These are phyloP conservation scores for Clathrospora elynae DNA, from an alignment of 2,329 filamentous ascomycete species.

Conservation along the genomic window DNA sequence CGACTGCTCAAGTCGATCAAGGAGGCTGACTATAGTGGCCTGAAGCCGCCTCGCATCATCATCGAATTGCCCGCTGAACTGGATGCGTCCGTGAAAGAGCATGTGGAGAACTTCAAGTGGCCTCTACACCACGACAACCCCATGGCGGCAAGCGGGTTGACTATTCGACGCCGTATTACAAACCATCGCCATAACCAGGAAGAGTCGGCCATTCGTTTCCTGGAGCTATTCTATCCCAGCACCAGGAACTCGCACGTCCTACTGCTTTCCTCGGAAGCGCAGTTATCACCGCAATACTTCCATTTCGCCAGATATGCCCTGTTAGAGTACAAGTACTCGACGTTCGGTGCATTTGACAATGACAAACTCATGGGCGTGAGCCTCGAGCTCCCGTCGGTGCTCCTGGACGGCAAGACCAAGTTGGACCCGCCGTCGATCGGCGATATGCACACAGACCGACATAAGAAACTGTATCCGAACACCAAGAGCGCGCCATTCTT, in stretches of 20 bases:
- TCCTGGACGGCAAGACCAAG: constrained; percentile 64
- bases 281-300: constrained; percentile 80
- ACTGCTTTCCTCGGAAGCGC: constrained; percentile 79
- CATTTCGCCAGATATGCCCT: constrained; percentile 83
- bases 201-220: constrained; percentile 73
- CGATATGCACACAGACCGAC: constrained; percentile 47
- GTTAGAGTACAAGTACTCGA: constrained; percentile 77
- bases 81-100: constrained; percentile 67
- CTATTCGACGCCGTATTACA: constrained; percentile 75
- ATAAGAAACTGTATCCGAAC: constrained; percentile 32
- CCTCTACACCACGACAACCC: constrained; percentile 57
- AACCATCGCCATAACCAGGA: constrained; percentile 65
- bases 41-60: constrained; percentile 73
- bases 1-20: constrained; percentile 77
- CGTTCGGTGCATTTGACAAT: constrained; percentile 52
- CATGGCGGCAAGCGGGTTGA: constrained; percentile 55
- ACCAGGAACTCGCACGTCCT: constrained; percentile 73
- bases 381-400: constrained; percentile 71
- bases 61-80: constrained; percentile 78
- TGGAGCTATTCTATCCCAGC: constrained; percentile 88
- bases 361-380: constrained; percentile 75
- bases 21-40: constrained; percentile 74
- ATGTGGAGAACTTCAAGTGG: constrained; percentile 70
- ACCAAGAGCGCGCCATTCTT: constrained; percentile 66
- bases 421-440: constrained; percentile 56